These are phyloP conservation scores for Scheffersomyces parashehatae DNA, from an alignment of 1,139 yeast genomes.

Conservation along the genomic window DNA sequence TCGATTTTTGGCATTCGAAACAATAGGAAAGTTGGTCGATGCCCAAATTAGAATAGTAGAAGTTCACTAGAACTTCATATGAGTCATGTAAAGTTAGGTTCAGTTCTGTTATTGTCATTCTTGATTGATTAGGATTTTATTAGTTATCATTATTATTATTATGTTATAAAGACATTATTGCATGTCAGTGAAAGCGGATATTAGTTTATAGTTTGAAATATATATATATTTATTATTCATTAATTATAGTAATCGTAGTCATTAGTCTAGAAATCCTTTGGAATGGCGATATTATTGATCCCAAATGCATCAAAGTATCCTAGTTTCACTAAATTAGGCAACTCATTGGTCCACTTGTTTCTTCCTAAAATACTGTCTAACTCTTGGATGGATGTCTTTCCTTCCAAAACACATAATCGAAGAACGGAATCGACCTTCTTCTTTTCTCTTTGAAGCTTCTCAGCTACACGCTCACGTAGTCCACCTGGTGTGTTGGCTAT, in stretches of 20 bases:
- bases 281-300: conserved; percentile 6
- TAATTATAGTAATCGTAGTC: neutral
- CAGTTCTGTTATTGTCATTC: too few relatives aligned
- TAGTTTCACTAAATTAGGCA: conserved; percentile 24
- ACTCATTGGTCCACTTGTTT: conserved; percentile 32
- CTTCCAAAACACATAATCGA: conserved; percentile 48
- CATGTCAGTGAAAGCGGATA: neutral
- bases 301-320: conserved; percentile 32
- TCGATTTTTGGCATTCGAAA: too few relatives aligned
- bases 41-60: too few relatives aligned
- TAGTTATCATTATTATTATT: too few relatives aligned
- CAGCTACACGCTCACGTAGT: conserved; percentile 46
- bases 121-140: too few relatives aligned
- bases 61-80: too few relatives aligned
- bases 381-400: conserved; percentile 33
- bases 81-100: too few relatives aligned
- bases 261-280: neutral
- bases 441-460: conserved; percentile 43
- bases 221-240: neutral
- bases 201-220: conserved; percentile 2
- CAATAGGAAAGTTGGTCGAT: too few relatives aligned
- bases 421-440: conserved; percentile 46
- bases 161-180: too few relatives aligned
- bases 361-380: conserved; percentile 40
- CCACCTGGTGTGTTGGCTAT: conserved; percentile 51